phyloP scores from a whole-genome alignment of 2,329 filamentous ascomycete genomes.

The Cladorrhinum sp. region DNA sequence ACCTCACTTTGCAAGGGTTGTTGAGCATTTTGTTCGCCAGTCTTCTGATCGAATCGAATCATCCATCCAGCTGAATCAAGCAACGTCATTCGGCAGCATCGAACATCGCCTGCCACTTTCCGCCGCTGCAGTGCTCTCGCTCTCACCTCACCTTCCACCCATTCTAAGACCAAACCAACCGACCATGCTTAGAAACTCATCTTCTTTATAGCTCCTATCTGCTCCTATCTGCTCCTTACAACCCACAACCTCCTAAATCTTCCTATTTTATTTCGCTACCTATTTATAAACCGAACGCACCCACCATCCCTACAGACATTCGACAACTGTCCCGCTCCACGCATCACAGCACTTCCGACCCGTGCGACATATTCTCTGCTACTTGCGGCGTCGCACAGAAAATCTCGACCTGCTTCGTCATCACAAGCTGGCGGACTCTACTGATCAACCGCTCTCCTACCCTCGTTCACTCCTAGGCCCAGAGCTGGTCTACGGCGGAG shows the following conservation, averaged over 20 bases:
- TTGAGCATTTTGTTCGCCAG: neutral
- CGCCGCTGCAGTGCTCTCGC: neutral
- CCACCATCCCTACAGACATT: neutral
- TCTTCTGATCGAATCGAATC: neutral
- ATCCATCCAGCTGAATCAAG: neutral
- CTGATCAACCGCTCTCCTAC: slow-evolving; percentile 66
- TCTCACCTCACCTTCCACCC: neutral
- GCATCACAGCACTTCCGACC: neutral
- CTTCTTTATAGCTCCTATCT: neutral
- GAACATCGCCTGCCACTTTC: neutral
- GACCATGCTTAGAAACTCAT: neutral
- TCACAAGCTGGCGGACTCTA: slow-evolving; percentile 35
- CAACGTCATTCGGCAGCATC: neutral
- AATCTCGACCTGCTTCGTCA: slow-evolving; percentile 1
- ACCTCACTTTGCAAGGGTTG: neutral
- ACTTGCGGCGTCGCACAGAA: slow-evolving; percentile 6
- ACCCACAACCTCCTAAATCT: neutral
- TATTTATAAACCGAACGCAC: neutral
- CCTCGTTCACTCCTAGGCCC: slow-evolving; percentile 89
- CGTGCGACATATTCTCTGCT: slow-evolving; percentile 4
- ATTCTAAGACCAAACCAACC: neutral
- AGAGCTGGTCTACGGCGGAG: slow-evolving; percentile 90
- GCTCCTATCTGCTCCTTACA: neutral
- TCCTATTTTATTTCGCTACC: neutral
- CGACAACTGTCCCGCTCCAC: neutral